Percentiles rank a stretch among this genome's conserved stretches.
Conservation (phyloP, 495 filamentous ascomycete species). For the Apodospora peruviana region DNA sequence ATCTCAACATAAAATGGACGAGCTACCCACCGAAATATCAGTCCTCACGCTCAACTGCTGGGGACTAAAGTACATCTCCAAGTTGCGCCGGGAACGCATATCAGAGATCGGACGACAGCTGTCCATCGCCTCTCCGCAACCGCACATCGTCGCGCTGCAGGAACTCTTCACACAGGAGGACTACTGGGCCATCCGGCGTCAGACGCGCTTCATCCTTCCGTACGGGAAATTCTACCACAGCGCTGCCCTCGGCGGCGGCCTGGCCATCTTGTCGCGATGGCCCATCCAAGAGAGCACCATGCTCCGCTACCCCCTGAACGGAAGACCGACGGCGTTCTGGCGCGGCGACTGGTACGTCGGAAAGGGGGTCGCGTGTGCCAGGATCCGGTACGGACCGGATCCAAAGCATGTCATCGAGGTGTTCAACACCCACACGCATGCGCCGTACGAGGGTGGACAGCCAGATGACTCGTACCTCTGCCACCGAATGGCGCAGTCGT, state of each 20-base stretch:
- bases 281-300: conserved; percentile 92
- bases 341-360: conserved; percentile 93
- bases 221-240: conserved; percentile 92
- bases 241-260: conserved; percentile 81
- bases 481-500: conserved; percentile 91
- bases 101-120: conserved; percentile 76
- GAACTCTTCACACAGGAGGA: conserved; percentile 94
- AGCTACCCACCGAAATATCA: conserved; percentile 51
- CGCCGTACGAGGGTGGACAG: conserved; percentile 70
- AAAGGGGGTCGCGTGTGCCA: conserved; percentile 85
- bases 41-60: conserved; percentile 91
- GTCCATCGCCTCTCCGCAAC: conserved; percentile 57
- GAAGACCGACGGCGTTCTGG: conserved; percentile 87
- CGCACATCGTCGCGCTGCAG: conserved; percentile 88
- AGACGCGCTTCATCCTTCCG: conserved; percentile 74
- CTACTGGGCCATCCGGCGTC: conserved; percentile 71
- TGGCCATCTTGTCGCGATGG: conserved; percentile 92
- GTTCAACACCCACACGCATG: conserved; percentile 87
- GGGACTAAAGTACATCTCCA: conserved; percentile 86
- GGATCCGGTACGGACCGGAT: conserved; percentile 65
- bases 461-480: conserved; percentile 78
- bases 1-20: no score
- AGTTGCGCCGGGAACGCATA: conserved; percentile 72
- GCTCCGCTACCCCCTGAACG: conserved; percentile 85
- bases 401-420: conserved; percentile 74